Percentiles rank a stretch among this genome's conserved stretches.
Conservation (phyloP, 495 filamentous ascomycete genomes). For the Aspergillus hancockii region DNA sequence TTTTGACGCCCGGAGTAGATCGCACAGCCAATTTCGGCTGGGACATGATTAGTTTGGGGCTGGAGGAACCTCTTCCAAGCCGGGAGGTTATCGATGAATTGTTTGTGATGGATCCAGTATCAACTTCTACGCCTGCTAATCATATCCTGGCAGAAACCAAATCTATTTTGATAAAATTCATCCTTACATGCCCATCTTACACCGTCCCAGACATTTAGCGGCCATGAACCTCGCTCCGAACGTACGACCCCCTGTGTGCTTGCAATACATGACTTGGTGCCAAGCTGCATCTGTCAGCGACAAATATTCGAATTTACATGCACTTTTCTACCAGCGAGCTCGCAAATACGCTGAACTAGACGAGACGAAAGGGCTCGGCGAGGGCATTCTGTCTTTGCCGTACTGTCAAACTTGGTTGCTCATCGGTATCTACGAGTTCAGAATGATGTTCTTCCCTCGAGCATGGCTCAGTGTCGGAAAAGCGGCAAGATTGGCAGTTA, state of each 20-base stretch:
- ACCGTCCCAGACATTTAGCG: conserved; percentile 81
- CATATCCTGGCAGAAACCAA: conserved; percentile 53
- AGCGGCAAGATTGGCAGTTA: conserved; percentile 73
- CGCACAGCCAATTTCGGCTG: conserved; percentile 60
- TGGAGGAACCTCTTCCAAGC: conserved; percentile 87
- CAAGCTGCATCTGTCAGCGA: conserved; percentile 80
- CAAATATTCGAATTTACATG: conserved; percentile 73
- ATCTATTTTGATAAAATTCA: conserved; percentile 92
- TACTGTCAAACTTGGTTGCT: conserved; percentile 83
- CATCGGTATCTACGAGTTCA: conserved; percentile 85
- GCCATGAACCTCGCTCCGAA: conserved; percentile 82
- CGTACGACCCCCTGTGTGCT: conserved; percentile 81
- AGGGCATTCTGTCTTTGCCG: conserved; percentile 77
- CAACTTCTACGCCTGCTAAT: conserved; percentile 9
- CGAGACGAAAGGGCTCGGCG: conserved; percentile 91
- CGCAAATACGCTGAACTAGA: conserved; percentile 88
- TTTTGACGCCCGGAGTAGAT: conserved; percentile 21
- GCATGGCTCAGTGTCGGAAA: conserved; percentile 92
- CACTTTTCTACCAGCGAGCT: conserved; percentile 83
- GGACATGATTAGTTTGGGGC: conserved; percentile 92
- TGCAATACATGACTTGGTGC: conserved; percentile 95
- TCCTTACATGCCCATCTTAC: conserved; percentile 81
- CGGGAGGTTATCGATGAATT: conserved; percentile 90
- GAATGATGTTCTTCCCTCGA: conserved; percentile 95
- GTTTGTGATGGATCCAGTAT: conserved; percentile 48